A percentile compares a stretch with the other conserved stretches of the same genome.
Conservation (phyloP, 225 moss, liverwort and hornwort genomes). For the Climacium dendroides region DNA sequence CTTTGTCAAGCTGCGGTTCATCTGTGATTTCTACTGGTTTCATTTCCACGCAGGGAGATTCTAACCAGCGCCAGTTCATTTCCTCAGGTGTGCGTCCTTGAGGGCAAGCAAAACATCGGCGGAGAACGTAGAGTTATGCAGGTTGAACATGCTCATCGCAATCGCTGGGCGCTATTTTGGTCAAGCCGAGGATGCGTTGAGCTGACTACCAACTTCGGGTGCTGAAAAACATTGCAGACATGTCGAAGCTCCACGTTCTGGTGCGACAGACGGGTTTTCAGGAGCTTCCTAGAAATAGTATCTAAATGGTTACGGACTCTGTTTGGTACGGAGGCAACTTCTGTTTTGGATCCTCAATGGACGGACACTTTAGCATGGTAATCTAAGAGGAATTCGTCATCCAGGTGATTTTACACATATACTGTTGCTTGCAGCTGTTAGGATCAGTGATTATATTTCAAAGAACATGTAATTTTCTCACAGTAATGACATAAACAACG, state of each 20-base stretch:
- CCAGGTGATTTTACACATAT: slow-evolving; percentile 1
- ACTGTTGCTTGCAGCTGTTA: not conserved
- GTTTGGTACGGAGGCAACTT: not conserved
- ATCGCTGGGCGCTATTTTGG: slow-evolving; percentile 83
- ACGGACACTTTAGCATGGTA: not conserved
- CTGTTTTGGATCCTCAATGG: not conserved
- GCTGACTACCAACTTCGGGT: not conserved
- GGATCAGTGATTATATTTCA: not conserved
- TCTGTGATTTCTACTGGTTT: not conserved
- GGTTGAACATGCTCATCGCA: slow-evolving; percentile 59
- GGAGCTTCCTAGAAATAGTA: not conserved
- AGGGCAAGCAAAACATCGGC: slow-evolving; percentile 38
- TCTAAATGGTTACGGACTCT: not conserved
- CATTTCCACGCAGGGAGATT: not conserved
- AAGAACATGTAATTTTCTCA: slow-evolving; percentile 4
- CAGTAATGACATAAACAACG: not conserved
- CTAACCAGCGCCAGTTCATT: not conserved
- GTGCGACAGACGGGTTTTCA: not conserved
- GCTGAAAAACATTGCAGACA: not conserved
- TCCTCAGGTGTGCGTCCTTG: slow-evolving; percentile 49
- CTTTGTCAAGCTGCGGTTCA: not conserved
- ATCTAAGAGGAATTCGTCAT: not conserved
- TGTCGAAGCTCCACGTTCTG: not conserved
- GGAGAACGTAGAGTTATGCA: slow-evolving; percentile 52
- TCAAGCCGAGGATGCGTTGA: slow-evolving; percentile 56